A percentile compares a stretch with the other conserved stretches of the same genome.
Evolutionary conservation across 305 asterid genomes (phyloP).

Genomic region (Plantago lanceolata): DNA sequence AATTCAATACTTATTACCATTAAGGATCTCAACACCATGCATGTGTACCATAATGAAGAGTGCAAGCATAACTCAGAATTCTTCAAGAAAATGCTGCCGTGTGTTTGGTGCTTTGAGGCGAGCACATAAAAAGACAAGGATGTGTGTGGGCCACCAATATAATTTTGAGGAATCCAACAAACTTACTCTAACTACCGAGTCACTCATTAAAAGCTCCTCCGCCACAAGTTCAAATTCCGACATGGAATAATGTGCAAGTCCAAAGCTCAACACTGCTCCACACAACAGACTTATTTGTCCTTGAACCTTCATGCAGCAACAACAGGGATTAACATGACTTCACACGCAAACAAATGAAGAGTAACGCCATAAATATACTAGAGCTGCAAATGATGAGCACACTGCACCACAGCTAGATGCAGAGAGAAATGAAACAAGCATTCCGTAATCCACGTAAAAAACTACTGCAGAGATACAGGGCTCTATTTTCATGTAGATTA

Average conservation of each 20-base stretch:
- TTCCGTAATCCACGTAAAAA: background rate
- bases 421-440: slow-evolving; percentile 10
- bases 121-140: background rate
- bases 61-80: slow-evolving; percentile 10
- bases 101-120: background rate
- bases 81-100: slow-evolving; percentile 24
- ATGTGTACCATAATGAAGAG: slow-evolving; percentile 18
- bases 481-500: background rate
- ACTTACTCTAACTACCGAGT: slow-evolving; percentile 78
- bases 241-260: slow-evolving; percentile 86
- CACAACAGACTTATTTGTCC: slow-evolving; percentile 87
- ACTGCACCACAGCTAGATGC: slow-evolving; percentile 18
- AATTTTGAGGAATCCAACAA: slow-evolving; percentile 6
- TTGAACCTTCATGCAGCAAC: slow-evolving; percentile 63
- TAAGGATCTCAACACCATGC: slow-evolving; percentile 1
- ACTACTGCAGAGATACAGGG: slow-evolving; percentile 5
- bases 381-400: slow-evolving; percentile 14
- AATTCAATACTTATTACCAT: slow-evolving; percentile 5
- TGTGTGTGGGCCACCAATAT: slow-evolving; percentile 16
- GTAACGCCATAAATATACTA: slow-evolving; percentile 11
- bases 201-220: slow-evolving; percentile 97
- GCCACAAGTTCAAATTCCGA: slow-evolving; percentile 95
- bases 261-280: slow-evolving; percentile 82
- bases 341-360: slow-evolving; percentile 8
- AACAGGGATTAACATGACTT: slow-evolving; percentile 26